Evolutionary conservation across 208 protist genomes (phyloP).

Genomic region (Tritrichomonas foetus): DNA sequence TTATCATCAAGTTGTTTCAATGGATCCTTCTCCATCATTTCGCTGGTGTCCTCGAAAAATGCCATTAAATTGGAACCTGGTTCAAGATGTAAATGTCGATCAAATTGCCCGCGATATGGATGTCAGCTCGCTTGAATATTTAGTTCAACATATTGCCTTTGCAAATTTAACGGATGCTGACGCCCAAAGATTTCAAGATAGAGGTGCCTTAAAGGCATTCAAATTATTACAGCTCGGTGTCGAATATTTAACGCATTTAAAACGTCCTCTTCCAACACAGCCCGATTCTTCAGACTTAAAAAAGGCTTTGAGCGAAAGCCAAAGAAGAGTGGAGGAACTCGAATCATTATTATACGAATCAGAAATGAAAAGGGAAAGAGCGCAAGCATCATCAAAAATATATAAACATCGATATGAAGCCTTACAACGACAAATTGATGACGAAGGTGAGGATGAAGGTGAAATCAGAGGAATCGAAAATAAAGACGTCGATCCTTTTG

Average conservation of each 20-base stretch:
- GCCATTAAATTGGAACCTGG: conserved; percentile 35
- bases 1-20: conserved; percentile 23
- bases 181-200: neutral
- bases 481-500: neutral
- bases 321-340: neutral
- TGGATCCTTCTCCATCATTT: conserved; percentile 25
- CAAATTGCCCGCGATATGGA: neutral
- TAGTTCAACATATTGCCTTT: conserved; percentile 32
- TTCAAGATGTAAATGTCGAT: conserved; percentile 37
- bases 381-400: neutral
- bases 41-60: conserved; percentile 20
- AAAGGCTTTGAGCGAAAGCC: neutral
- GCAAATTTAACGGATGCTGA: neutral
- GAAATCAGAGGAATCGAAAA: conserved; percentile 6
- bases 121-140: neutral
- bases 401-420: neutral
- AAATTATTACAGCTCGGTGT: conserved; percentile 19
- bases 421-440: neutral
- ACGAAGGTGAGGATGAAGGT: neutral
- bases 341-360: neutral
- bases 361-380: neutral
- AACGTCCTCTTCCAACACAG: neutral
- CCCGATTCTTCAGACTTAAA: conserved; percentile 1
- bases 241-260: conserved; percentile 41
- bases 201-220: neutral